These are phyloP conservation scores for Leucoagaricus sp. DNA, from an alignment of 1,284 basidiomycete genomes.

Conservation along the genomic window DNA sequence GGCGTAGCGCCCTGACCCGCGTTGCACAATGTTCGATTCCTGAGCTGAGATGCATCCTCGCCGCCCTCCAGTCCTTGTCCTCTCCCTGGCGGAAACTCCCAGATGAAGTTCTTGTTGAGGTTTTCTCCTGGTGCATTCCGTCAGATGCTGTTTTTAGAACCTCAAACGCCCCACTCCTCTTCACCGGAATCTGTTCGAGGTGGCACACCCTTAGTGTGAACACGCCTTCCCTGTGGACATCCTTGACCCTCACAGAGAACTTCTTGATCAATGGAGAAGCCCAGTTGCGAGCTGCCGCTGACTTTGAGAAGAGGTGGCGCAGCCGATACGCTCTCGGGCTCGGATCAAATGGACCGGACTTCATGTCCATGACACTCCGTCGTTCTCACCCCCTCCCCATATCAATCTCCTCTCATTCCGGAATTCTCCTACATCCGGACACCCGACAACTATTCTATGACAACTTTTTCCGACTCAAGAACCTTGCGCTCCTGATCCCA, in stretches of 20 bases:
- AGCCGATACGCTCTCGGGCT: neutral
- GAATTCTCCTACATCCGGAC: neutral
- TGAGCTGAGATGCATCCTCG: constrained; percentile 7
- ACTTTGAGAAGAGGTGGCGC: constrained; percentile 1
- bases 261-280: neutral
- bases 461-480: neutral
- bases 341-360: neutral
- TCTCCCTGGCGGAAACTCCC: constrained; percentile 19
- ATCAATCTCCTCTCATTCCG: constrained; percentile 5
- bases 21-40: neutral
- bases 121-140: constrained; percentile 18
- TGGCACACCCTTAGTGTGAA: constrained; percentile 17
- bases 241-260: constrained; percentile 11
- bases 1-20: neutral
- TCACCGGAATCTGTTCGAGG: constrained; percentile 14
- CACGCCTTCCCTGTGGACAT: constrained; percentile 18
- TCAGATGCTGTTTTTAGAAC: constrained; percentile 10
- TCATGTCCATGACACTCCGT: constrained; percentile 3
- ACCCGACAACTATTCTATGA: constrained; percentile 1
- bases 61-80: constrained; percentile 14
- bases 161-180: constrained; percentile 16
- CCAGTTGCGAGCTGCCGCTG: neutral
- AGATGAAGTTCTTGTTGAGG: constrained; percentile 16
- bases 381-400: constrained; percentile 5
- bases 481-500: constrained; percentile 9